phyloP scores from a whole-genome alignment of 2,329 filamentous ascomycete genomes.

The Alternaria sp. region DNA sequence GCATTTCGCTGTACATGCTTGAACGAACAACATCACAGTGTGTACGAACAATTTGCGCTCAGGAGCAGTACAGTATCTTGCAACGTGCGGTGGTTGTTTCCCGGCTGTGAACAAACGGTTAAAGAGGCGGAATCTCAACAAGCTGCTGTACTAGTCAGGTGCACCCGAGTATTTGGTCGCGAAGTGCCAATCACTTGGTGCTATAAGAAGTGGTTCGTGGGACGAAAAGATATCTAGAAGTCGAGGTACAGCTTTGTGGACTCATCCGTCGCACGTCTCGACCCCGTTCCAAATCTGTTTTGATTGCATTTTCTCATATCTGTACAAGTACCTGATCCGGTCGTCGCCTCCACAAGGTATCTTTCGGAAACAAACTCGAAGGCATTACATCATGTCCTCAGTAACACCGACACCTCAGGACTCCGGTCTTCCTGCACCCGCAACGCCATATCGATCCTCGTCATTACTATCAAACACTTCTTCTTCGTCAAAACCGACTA shows the following conservation, averaged over 20 bases:
- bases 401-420: conserved; percentile 40
- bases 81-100: background rate
- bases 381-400: conserved; percentile 24
- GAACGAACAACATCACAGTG: background rate
- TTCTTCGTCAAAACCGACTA: conserved; percentile 42
- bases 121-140: background rate
- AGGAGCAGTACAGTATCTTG: background rate
- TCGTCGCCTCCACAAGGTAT: background rate
- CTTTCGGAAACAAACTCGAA: background rate
- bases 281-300: no score
- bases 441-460: conserved; percentile 5
- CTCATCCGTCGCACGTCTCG: no score
- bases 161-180: background rate
- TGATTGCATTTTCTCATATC: background rate
- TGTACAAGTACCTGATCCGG: background rate
- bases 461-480: background rate
- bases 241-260: background rate
- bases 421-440: conserved; percentile 28
- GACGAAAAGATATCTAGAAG: background rate
- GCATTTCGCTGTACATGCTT: background rate
- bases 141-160: background rate
- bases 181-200: background rate
- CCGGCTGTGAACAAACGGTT: background rate
- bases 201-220: background rate
- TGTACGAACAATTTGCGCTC: background rate